Percentiles rank a stretch among this genome's conserved stretches.
These are phyloP conservation scores for Geranium incanum DNA, from an alignment of 441 rosid species.

Conservation along the genomic window DNA sequence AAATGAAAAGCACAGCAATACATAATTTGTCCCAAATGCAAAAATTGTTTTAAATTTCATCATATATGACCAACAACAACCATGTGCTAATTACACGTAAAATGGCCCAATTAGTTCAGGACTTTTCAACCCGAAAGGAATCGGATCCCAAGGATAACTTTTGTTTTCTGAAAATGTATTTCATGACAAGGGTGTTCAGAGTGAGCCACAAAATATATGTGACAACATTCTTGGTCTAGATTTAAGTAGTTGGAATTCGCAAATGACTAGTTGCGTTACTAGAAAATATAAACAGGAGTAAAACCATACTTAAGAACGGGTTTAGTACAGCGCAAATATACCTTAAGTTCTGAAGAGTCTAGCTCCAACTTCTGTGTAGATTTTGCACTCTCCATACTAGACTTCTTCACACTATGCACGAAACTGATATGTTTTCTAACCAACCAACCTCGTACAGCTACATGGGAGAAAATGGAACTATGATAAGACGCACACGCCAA, in stretches of 20 bases:
- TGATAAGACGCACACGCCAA: conserved; percentile 8
- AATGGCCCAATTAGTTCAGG: too few species aligned
- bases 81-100: background rate
- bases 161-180: background rate
- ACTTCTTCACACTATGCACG: conserved; percentile 34
- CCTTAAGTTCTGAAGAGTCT: conserved; percentile 66
- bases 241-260: background rate
- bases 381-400: conserved; percentile 32
- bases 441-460: conserved; percentile 86
- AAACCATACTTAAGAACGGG: background rate
- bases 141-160: background rate
- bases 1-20: background rate
- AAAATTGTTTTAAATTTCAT: background rate
- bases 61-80: background rate
- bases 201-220: too few species aligned
- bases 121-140: too few species aligned
- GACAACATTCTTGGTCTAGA: background rate
- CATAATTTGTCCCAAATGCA: background rate
- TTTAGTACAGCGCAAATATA: conserved; percentile 20
- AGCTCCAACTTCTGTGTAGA: conserved; percentile 36
- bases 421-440: conserved; percentile 47
- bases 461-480: conserved; percentile 16
- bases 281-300: conserved; percentile 1
- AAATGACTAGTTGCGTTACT: background rate
- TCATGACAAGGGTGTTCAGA: too few species aligned